Conservation (phyloP, 495 filamentous ascomycete genomes). For the Aspergillus hancockii region DNA sequence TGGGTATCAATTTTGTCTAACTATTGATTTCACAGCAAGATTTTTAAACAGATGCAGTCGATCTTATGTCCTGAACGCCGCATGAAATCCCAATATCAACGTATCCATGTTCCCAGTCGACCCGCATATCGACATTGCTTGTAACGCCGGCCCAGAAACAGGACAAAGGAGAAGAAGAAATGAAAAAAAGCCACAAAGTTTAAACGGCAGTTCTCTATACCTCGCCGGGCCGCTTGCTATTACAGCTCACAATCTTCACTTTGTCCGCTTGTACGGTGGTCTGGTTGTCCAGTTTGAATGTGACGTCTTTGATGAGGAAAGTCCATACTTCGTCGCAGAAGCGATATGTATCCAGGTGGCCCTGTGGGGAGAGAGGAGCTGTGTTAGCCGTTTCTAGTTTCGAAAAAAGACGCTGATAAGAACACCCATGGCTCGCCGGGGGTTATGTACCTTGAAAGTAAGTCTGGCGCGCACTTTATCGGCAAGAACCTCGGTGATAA, state of each 20-base stretch:
- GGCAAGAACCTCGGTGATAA: constrained; percentile 82
- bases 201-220: constrained; percentile 30
- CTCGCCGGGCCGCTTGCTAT: constrained; percentile 80
- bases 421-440: background rate
- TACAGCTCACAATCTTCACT: constrained; percentile 98
- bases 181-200: constrained; percentile 12
- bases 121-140: background rate
- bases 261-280: constrained; percentile 67
- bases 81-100: background rate
- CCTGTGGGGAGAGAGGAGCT: constrained; percentile 51
- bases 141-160: constrained; percentile 2
- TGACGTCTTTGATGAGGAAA: constrained; percentile 97
- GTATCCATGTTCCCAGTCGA: background rate
- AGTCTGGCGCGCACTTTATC: constrained; percentile 89
- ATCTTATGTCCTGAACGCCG: constrained; percentile 5
- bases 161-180: constrained; percentile 14
- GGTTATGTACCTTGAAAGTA: constrained; percentile 85
- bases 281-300: constrained; percentile 91
- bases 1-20: constrained; percentile 7
- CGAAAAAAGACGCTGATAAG: background rate
- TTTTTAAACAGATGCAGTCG: constrained; percentile 8
- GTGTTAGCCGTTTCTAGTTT: constrained; percentile 16
- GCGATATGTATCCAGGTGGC: constrained; percentile 96
- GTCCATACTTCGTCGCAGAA: constrained; percentile 99
- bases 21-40: background rate